phyloP scores from a whole-genome alignment of 345 rosid species.

The Moringa oleifera region DNA sequence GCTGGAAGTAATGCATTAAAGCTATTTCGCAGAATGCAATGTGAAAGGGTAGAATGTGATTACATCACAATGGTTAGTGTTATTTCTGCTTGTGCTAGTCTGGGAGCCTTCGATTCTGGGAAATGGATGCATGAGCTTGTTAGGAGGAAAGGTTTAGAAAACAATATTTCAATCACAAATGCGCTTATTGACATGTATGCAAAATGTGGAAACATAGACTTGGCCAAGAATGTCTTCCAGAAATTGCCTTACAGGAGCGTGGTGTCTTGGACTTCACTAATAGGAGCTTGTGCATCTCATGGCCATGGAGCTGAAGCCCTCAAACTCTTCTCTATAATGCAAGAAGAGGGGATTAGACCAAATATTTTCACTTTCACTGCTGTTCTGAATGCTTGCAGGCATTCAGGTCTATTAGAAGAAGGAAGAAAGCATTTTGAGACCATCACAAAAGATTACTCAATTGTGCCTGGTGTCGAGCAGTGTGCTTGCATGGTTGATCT shows the following conservation, averaged over 20 bases:
- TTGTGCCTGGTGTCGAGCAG: constrained; percentile 36
- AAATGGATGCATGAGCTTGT: constrained; percentile 39
- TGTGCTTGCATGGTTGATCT: constrained; percentile 42
- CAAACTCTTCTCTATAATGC: constrained; percentile 31
- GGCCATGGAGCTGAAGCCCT: constrained; percentile 43
- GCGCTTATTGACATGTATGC: constrained; percentile 43
- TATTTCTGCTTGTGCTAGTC: constrained; percentile 31
- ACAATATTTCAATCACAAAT: constrained; percentile 31
- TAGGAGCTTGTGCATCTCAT: constrained; percentile 35
- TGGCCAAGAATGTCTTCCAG: constrained; percentile 42
- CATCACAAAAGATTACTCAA: constrained; percentile 22
- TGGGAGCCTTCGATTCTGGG: constrained; percentile 41
- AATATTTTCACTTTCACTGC: constrained; percentile 33
- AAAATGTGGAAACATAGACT: constrained; percentile 36
- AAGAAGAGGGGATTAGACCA: constrained; percentile 22
- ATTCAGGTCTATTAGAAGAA: constrained; percentile 26
- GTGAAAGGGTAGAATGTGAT: neutral
- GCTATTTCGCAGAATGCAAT: neutral
- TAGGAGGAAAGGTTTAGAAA: constrained; percentile 13
- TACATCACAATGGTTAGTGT: neutral
- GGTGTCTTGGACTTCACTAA: constrained; percentile 45
- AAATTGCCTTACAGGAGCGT: constrained; percentile 22
- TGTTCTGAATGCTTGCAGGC: constrained; percentile 39
- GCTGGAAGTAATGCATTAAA: neutral
- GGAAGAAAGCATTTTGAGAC: constrained; percentile 24